Conservation (phyloP, 306 rosid genomes). For the Luffa aegyptiaca region DNA sequence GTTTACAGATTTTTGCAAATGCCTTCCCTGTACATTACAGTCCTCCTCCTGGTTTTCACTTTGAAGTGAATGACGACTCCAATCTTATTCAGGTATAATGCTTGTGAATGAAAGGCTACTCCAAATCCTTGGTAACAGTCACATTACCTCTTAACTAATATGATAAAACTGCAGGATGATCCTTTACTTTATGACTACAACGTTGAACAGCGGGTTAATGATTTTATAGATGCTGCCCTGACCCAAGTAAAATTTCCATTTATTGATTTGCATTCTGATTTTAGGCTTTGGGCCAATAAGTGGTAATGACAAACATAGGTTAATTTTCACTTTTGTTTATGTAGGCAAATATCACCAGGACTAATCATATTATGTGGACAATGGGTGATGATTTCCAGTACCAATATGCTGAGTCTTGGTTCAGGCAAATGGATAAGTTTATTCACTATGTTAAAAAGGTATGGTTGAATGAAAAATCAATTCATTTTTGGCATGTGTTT, state of each 20-base stretch:
- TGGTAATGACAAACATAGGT: not conserved
- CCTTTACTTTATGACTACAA: slow-evolving; percentile 56
- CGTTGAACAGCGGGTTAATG: slow-evolving; percentile 49
- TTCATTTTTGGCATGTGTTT: not conserved
- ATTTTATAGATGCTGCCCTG: slow-evolving; percentile 39
- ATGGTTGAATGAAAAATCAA: not conserved
- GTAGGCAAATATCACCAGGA: slow-evolving; percentile 78
- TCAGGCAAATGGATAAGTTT: slow-evolving; percentile 81
- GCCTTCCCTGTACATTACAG: slow-evolving; percentile 66
- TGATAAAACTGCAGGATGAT: slow-evolving; percentile 56
- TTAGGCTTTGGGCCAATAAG: not conserved
- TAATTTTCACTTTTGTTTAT: slow-evolving; percentile 14
- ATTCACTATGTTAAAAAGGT: slow-evolving; percentile 87
- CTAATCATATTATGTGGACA: slow-evolving; percentile 90
- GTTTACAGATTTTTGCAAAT: slow-evolving; percentile 65
- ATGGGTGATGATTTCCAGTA: slow-evolving; percentile 94
- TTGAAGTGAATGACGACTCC: slow-evolving; percentile 39
- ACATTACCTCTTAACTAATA: slow-evolving; percentile 8
- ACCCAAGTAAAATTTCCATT: slow-evolving; percentile 40
- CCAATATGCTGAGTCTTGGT: slow-evolving; percentile 92
- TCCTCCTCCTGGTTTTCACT: slow-evolving; percentile 57
- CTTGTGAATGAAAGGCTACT: slow-evolving; percentile 1
- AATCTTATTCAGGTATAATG: slow-evolving; percentile 55
- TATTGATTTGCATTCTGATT: not conserved
- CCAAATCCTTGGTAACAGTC: not conserved